phyloP scores from a whole-genome alignment of 2,329 filamentous ascomycete genomes.

The Ceratocystiopsis minuta region DNA sequence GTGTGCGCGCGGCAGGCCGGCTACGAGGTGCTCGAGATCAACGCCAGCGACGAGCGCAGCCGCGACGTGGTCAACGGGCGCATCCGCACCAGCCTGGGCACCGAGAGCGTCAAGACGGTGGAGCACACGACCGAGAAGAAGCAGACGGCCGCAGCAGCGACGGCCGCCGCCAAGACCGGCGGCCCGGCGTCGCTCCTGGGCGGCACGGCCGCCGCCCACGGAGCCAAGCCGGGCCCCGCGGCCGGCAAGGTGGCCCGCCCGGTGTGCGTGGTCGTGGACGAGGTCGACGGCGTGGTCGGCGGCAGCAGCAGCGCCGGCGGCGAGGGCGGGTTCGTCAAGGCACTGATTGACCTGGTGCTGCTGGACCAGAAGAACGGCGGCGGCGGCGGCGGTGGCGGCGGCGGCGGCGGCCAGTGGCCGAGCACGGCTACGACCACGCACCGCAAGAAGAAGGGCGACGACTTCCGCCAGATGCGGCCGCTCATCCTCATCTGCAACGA shows the following conservation, averaged over 20 bases:
- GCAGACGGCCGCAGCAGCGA: slow-evolving; percentile 16
- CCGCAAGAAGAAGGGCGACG: slow-evolving; percentile 52
- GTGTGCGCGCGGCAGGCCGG: slow-evolving; percentile 90
- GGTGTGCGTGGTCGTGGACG: slow-evolving; percentile 85
- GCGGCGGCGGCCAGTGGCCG: slow-evolving; percentile 1
- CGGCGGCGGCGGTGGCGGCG: slow-evolving; percentile 12
- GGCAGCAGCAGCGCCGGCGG: slow-evolving; percentile 52
- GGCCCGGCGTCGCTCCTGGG: slow-evolving; percentile 7
- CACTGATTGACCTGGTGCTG: slow-evolving; percentile 74
- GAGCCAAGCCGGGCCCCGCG: no score
- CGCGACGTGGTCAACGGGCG: slow-evolving; percentile 75
- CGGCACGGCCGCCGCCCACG: not conserved
- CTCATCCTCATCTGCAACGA: slow-evolving; percentile 95
- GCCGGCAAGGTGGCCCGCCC: slow-evolving; percentile 54
- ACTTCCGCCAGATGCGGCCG: slow-evolving; percentile 72
- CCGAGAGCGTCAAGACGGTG: slow-evolving; percentile 75
- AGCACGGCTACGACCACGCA: not conserved
- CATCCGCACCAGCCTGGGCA: slow-evolving; percentile 81
- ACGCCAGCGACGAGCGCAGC: slow-evolving; percentile 90
- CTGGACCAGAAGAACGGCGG: slow-evolving; percentile 63
- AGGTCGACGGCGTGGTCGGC: slow-evolving; percentile 84
- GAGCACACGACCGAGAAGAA: slow-evolving; percentile 23
- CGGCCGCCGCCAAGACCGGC: slow-evolving; percentile 8
- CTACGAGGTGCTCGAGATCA: slow-evolving; percentile 93
- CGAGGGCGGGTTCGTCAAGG: slow-evolving; percentile 90